Percentiles rank a stretch among this genome's conserved stretches.
Conservation (phyloP, 768 basidiomycete genomes). For the Mycena rosella region DNA sequence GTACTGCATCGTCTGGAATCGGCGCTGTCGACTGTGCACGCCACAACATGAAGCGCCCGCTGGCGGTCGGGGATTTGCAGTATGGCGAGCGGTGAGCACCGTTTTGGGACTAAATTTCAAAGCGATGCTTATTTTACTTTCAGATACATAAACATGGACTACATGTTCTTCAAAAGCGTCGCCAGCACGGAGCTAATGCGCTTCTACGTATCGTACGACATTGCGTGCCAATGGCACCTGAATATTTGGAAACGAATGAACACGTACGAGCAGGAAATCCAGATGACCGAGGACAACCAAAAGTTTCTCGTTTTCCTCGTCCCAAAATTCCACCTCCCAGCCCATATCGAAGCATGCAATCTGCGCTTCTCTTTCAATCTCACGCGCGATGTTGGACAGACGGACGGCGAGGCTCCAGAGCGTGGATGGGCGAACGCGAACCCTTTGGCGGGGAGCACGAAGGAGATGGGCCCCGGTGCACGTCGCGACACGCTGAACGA, state of each 20-base stretch:
- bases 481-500: slow-evolving; percentile 45
- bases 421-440: slow-evolving; percentile 48
- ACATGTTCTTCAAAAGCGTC: slow-evolving; percentile 36
- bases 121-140: background rate
- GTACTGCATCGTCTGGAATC: background rate
- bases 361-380: slow-evolving; percentile 41
- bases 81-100: slow-evolving; percentile 52
- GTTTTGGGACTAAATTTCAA: too few relatives aligned
- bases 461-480: slow-evolving; percentile 50
- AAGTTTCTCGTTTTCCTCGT: slow-evolving; percentile 33
- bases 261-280: too few relatives aligned
- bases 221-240: slow-evolving; percentile 30
- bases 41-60: slow-evolving; percentile 16
- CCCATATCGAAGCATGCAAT: slow-evolving; percentile 40
- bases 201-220: slow-evolving; percentile 44
- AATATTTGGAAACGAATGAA: too few relatives aligned
- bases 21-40: slow-evolving; percentile 4
- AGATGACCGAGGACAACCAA: slow-evolving; percentile 13
- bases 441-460: slow-evolving; percentile 41
- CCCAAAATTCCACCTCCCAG: slow-evolving; percentile 47
- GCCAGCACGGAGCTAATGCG: slow-evolving; percentile 2
- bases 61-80: slow-evolving; percentile 1
- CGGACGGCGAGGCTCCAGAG: slow-evolving; percentile 52
- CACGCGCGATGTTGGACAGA: slow-evolving; percentile 40
- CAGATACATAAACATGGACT: slow-evolving; percentile 26